Evolutionary conservation across 2,329 filamentous ascomycete genomes (phyloP), one percentile per base, ranked within the genome.

Genomic region (Colletotrichum horii): DNA sequence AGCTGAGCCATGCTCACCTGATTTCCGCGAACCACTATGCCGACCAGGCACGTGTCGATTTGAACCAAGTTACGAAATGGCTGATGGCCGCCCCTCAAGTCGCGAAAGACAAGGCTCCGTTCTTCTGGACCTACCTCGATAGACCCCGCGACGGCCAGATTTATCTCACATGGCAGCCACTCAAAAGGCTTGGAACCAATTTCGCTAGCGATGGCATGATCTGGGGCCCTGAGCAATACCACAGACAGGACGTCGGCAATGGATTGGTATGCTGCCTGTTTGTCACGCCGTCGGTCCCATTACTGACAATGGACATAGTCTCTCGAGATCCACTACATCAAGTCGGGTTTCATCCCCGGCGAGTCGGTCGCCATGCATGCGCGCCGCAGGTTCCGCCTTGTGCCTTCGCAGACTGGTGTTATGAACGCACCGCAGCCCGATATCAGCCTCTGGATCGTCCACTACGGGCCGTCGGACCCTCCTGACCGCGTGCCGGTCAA

Each of bases 101-200:
- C 77, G 94, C 96, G 79, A 94, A 95, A 84, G 94, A 97, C 81
- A 89, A 93, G 78, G 93, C 96, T 65, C 92, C 96, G 4, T 96
- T 99, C 89, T 95, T 94, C 85, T 99, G 96, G 96, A 96, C 94
- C 61, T 98, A 96, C 83, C 91, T 98, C 72, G 93, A 97, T 80
- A 91, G 92, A 69, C 96, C 96, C 14, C 90, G 90, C 68, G 95
- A 98, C 84, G 96, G 96, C 71, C 94, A 93, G 11, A 91, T 98
- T 60, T 91, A 97, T 82, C 89, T 98, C 77, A 94, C 94, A 68
- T 98, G 96, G 96, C 96, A 98, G 83, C 94, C 96, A 3, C 88
- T 94, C 68, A 90, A 93, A 80, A 91, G 93, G 74, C 85, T 94
- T 71, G 92, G 91, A 6, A 92, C 91, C 3, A 93, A 93, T 80